Base-by-base conservation (phyloP, 805 yeast genomes). In the Suhomyces sp. region DNA sequence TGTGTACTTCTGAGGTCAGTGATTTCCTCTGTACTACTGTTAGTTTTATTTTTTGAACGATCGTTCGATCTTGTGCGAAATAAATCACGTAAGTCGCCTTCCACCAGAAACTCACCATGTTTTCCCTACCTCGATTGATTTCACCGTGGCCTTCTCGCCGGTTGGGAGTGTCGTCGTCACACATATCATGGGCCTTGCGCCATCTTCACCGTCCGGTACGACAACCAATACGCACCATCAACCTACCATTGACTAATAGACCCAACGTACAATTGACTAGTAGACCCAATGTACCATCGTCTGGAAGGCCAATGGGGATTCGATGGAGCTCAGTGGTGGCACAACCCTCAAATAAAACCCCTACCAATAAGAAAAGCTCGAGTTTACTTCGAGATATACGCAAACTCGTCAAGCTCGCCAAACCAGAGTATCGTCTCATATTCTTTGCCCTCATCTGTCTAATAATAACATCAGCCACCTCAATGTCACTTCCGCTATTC, bases 401-500 rank as follows among this genome's bases (percentile, higher is more conserved):
- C 10, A 64, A 65, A 44, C 53, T 71, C n/a, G 27, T 68, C 6
- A 50, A 47, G 24, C 46, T 57, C 24, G 60, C 60, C 25, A 47
- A 47, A 6, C 59, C 59, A 20, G 60, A 57, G 49, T 44, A 46
- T 37, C 49, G 46, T 21, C 40, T 57, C 8, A 24, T 57, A 21
- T 43, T 48, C 39, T 45, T 78, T 19, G 97, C 97, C 0, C 70
- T 92, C 39, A 57, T 77, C 0, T 78, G 89, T 51, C 75, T 93
- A 29, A 69, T 84, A 5, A 62, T 86, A 4, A 83, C 97, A 0
- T 87, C 97, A 1, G 81, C 90, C 1, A 86, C 89, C 4, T 80
- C 91, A 24, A 86, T 93, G 89, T 69, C 86, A 10, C 75, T 93
- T 43, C 98, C 98, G 6, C 73, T 86, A 44, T 77, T 89, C 21